Evolutionary conservation across 306 rosid species (phyloP).

Genomic region (Prunus kanzakura): DNA sequence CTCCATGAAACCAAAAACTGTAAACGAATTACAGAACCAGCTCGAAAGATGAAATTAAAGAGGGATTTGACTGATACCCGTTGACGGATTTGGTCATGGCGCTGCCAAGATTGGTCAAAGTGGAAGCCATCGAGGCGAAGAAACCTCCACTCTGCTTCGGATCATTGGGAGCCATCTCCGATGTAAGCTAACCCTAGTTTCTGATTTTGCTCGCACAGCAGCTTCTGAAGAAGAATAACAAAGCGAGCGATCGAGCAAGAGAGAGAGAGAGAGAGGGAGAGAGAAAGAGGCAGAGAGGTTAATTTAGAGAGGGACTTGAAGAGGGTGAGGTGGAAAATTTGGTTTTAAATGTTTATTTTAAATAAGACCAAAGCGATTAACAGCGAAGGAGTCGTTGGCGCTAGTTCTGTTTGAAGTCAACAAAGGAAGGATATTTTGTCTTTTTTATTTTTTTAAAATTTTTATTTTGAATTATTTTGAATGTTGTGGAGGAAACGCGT

Average conservation of each 20-base stretch:
- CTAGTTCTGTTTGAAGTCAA: conserved; percentile 53
- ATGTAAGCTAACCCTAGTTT: conserved; percentile 8
- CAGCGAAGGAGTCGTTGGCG: conserved; percentile 61
- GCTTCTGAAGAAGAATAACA: background rate
- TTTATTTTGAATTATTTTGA: background rate
- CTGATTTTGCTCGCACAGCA: background rate
- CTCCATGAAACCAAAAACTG: background rate
- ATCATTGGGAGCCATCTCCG: conserved; percentile 59
- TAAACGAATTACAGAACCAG: background rate
- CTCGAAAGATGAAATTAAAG: background rate
- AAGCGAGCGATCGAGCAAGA: background rate
- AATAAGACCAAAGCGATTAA: background rate
- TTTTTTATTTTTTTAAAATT: too few species aligned
- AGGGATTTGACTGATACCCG: conserved; percentile 37
- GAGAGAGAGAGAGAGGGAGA: conserved; percentile 1
- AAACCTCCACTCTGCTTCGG: conserved; percentile 63
- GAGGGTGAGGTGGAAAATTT: background rate
- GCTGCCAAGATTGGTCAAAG: conserved; percentile 55
- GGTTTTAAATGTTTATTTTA: background rate
- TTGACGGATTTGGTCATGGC: conserved; percentile 71
- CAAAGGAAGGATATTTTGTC: background rate
- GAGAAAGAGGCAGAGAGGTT: background rate
- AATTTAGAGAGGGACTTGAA: background rate
- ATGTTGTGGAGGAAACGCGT: conserved; percentile 16
- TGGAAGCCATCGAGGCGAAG: conserved; percentile 65